Evolutionary conservation across 768 basidiomycete species (phyloP), one percentile per base, ranked within the genome.

Genomic region (Phylloporus arenicola): DNA sequence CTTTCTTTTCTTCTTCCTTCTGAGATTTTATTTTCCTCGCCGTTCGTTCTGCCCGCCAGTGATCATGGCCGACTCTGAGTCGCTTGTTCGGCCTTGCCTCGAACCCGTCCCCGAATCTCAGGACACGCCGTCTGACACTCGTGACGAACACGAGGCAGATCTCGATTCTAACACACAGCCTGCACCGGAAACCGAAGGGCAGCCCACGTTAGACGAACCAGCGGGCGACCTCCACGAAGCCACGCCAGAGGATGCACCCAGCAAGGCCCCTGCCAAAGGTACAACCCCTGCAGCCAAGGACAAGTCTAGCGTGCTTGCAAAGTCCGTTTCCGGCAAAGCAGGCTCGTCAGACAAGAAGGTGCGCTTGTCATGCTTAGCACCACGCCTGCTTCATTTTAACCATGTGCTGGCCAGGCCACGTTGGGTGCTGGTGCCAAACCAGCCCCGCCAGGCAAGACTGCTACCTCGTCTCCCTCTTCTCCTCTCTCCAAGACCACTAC

Each of bases 341-440:
- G 75, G 69, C 57, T 74, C 80, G 30, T 68, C 78, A 10, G 83
- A 83, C 42, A 90, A 86, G 72, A 88, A 84, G 78, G 88, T 84
- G 55, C 50, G 73, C 69, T 46, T 22, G 49, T 46, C 49, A 40
- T 55, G 55, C 55, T 53, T 53, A 40, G 50, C 24, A 50, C 44
- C 56, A 54, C 43, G 57, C 34, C 57, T 57, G 24, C 47, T 59
- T 59, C 49, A 60, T 60, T 53, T 62, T 57, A 53, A 60, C 59
- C 63, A 61, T 64, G 56, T 58, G 53, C 48, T 56, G 56, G 34
- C 30, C 62, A 88, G 86, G 76, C 83, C 54, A 83, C 83, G 55
- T 83, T 84, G 72, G 79, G 82, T 55, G 58, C 77, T 63, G 81
- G 72, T 50, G 69, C 78, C 45, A 84, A 78, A 66, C 56, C 67